A percentile compares a stretch with the other conserved stretches of the same genome.
These are phyloP conservation scores for Articulospora tetracladia DNA, from an alignment of 495 filamentous ascomycete species.

Conservation along the genomic window DNA sequence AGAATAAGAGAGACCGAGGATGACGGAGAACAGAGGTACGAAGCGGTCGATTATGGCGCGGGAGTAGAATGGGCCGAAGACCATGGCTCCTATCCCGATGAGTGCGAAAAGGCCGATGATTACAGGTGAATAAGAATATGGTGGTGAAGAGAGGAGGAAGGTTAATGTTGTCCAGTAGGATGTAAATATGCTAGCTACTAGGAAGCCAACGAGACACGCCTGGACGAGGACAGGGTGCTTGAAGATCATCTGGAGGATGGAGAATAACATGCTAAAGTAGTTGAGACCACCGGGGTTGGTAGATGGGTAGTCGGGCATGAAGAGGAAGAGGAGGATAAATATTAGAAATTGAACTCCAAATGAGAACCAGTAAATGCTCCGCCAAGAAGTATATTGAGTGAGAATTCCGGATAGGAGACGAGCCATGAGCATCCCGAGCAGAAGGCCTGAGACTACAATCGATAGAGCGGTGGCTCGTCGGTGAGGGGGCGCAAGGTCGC, in stretches of 20 bases:
- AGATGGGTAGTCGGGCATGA: slow-evolving; percentile 77
- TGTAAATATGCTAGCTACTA: slow-evolving; percentile 57
- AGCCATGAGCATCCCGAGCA: slow-evolving; percentile 73
- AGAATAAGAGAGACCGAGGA: slow-evolving; percentile 55
- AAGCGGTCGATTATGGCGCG: slow-evolving; percentile 67
- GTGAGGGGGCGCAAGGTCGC: slow-evolving; percentile 69
- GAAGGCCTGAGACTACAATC: slow-evolving; percentile 73
- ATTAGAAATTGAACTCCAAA: slow-evolving; percentile 71
- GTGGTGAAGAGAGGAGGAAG: slow-evolving; percentile 65
- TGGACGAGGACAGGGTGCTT: slow-evolving; percentile 67
- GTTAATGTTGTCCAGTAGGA: slow-evolving; percentile 79
- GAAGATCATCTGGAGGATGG: slow-evolving; percentile 56
- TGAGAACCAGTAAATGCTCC: slow-evolving; percentile 77
- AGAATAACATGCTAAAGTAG: slow-evolving; percentile 61
- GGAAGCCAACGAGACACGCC: slow-evolving; percentile 52
- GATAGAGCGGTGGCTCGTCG: slow-evolving; percentile 64
- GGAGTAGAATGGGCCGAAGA: slow-evolving; percentile 62
- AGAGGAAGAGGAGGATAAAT: slow-evolving; percentile 60
- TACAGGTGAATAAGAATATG: slow-evolving; percentile 64
- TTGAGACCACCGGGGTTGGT: slow-evolving; percentile 61
- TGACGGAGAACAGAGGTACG: slow-evolving; percentile 60
- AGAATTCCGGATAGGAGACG: slow-evolving; percentile 73
- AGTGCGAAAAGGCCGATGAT: slow-evolving; percentile 76
- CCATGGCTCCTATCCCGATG: slow-evolving; percentile 67
- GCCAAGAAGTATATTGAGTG: slow-evolving; percentile 66